Conservation (phyloP, 768 basidiomycete genomes). For the Imleria badia region DNA sequence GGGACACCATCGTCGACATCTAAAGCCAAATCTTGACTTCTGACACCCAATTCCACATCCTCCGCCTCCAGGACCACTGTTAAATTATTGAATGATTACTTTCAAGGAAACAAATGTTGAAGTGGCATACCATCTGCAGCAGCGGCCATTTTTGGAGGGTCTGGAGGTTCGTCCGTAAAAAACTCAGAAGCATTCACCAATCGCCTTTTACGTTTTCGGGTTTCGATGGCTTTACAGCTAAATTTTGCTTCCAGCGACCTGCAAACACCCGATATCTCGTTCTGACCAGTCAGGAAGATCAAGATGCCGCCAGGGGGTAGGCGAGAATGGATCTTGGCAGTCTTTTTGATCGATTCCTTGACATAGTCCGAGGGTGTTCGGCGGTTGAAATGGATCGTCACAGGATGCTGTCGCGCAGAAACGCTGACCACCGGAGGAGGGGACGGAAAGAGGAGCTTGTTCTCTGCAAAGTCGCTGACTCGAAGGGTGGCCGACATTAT, state of each 20-base stretch:
- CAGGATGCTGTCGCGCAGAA: slow-evolving; percentile 89
- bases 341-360: slow-evolving; percentile 85
- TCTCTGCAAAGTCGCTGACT: slow-evolving; percentile 88
- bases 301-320: slow-evolving; percentile 92
- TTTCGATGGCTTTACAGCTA: slow-evolving; percentile 60
- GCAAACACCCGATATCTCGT: slow-evolving; percentile 88
- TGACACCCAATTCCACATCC: slow-evolving; percentile 68
- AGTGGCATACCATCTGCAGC: slow-evolving; percentile 17
- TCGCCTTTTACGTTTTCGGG: slow-evolving; percentile 42
- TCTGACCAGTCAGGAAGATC: slow-evolving; percentile 93
- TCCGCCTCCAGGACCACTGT: slow-evolving; percentile 78
- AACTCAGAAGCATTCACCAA: slow-evolving; percentile 26
- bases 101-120: neutral
- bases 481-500: slow-evolving; percentile 99
- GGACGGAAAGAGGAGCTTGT: slow-evolving; percentile 72
- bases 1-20: slow-evolving; percentile 64
- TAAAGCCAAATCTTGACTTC: slow-evolving; percentile 51
- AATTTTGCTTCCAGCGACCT: slow-evolving; percentile 77
- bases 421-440: slow-evolving; percentile 93
- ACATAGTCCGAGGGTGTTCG: slow-evolving; percentile 87
- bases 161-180: slow-evolving; percentile 27
- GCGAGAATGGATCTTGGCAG: slow-evolving; percentile 87
- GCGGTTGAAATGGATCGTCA: slow-evolving; percentile 91
- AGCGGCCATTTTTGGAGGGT: slow-evolving; percentile 15
- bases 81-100: neutral